A percentile compares a stretch with the other conserved stretches of the same genome.
Evolutionary conservation across 805 yeast species (phyloP).

Genomic region (Wickerhamiella bombiphila): DNA sequence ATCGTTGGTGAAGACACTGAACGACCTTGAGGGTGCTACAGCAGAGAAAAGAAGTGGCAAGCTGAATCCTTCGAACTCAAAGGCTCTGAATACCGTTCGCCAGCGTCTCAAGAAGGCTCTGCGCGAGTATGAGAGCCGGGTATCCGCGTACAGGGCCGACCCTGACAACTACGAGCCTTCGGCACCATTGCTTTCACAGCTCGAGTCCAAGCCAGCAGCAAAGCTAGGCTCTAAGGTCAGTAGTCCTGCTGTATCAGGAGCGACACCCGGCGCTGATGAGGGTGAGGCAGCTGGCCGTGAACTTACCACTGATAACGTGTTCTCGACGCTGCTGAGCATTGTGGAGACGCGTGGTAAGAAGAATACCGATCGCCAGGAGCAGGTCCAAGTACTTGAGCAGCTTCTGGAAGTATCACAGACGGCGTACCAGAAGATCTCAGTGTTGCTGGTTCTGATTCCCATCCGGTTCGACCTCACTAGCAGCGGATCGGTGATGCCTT

Average conservation of each 20-base stretch:
- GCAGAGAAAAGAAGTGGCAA: conserved; percentile 42
- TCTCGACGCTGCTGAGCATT: conserved; percentile 56
- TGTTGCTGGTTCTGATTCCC: conserved; percentile 71
- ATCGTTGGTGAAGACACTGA: conserved; percentile 51
- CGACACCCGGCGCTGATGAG: conserved; percentile 21
- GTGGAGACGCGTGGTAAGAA: conserved; percentile 91
- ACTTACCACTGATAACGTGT: conserved; percentile 36
- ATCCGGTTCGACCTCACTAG: conserved; percentile 70
- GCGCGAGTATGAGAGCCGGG: conserved; percentile 49
- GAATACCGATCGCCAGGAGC: conserved; percentile 72
- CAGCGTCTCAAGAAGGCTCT: conserved; percentile 75
- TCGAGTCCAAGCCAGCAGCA: too few species aligned
- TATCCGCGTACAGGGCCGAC: conserved; percentile 45
- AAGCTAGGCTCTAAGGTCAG: conserved; percentile 19
- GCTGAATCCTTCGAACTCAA: conserved; percentile 66
- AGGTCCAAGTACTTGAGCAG: conserved; percentile 54
- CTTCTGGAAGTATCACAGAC: conserved; percentile 35
- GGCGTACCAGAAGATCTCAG: conserved; percentile 63
- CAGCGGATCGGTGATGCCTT: conserved; percentile 53
- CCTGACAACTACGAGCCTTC: conserved; percentile 52
- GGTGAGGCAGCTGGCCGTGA: conserved; percentile 18
- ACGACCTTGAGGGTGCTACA: conserved; percentile 57
- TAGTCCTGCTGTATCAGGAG: conserved; percentile 13
- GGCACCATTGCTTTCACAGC: conserved; percentile 2
- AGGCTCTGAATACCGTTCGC: conserved; percentile 72